phyloP scores from a whole-genome alignment of 2,329 filamentous ascomycete species.

The Ceratocystis eucalypticola region DNA sequence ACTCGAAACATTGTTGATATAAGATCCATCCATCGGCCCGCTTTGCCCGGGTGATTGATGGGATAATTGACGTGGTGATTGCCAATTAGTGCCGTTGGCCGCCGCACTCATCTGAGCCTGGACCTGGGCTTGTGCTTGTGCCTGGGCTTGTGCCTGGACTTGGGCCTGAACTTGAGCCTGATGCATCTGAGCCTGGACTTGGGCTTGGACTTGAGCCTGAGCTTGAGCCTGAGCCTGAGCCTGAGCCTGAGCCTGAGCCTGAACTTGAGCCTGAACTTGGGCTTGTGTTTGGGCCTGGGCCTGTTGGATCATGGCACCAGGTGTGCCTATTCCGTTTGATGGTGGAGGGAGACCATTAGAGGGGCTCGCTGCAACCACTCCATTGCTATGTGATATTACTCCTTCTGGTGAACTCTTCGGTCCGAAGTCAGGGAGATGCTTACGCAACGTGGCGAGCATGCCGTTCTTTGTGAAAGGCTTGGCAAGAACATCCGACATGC shows the following conservation, averaged over 20 bases:
- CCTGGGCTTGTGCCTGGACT: slow-evolving; percentile 1
- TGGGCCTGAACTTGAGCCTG: slow-evolving; percentile 7
- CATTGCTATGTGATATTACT: slow-evolving; percentile 1
- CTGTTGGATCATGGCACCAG: slow-evolving; percentile 8
- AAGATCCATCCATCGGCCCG: slow-evolving; percentile 5
- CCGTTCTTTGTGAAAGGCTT: slow-evolving; percentile 91
- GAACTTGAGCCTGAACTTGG: slow-evolving; percentile 3
- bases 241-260: neutral
- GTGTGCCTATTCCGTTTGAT: slow-evolving; percentile 5
- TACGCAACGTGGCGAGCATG: slow-evolving; percentile 73
- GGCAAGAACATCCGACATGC: slow-evolving; percentile 96
- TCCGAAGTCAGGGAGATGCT: slow-evolving; percentile 63
- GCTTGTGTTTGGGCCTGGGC: neutral
- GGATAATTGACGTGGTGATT: slow-evolving; percentile 10
- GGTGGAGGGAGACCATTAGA: slow-evolving; percentile 4
- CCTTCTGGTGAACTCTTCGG: slow-evolving; percentile 10
- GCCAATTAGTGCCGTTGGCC: slow-evolving; percentile 7
- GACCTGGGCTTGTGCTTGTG: slow-evolving; percentile 8
- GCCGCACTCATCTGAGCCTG: slow-evolving; percentile 11
- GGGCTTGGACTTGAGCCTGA: slow-evolving; percentile 8
- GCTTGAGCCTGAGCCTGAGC: neutral
- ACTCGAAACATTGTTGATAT: slow-evolving; percentile 2
- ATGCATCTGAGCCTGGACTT: neutral
- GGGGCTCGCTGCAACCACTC: neutral
- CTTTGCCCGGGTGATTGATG: slow-evolving; percentile 8